These are phyloP conservation scores for Neonectria magnoliae DNA, from an alignment of 2,329 filamentous ascomycete species.

Conservation along the genomic window DNA sequence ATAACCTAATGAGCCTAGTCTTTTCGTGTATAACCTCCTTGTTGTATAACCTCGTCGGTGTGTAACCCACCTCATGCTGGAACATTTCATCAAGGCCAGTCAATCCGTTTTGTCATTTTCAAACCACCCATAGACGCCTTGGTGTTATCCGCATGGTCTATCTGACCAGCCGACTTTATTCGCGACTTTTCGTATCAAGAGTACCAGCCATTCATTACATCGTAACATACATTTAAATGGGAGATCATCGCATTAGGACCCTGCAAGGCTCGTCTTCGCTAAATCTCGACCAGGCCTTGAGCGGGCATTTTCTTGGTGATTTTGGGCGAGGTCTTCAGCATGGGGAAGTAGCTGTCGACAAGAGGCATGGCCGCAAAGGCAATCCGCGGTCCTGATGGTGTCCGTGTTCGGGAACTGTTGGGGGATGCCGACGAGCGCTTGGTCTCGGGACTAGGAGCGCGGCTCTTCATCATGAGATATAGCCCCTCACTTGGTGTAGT, in stretches of 20 bases:
- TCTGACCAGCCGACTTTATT: constrained; percentile 14
- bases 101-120: constrained; percentile 5
- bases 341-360: constrained; percentile 56
- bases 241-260: not conserved
- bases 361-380: constrained; percentile 41
- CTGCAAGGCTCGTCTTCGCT: not conserved
- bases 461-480: constrained; percentile 57
- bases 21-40: constrained; percentile 1
- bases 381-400: constrained; percentile 54
- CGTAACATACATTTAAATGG: constrained; percentile 31
- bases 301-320: constrained; percentile 42
- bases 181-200: not conserved
- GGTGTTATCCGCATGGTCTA: constrained; percentile 16
- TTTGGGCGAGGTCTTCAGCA: constrained; percentile 46
- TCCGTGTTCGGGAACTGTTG: constrained; percentile 61
- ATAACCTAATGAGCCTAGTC: not conserved
- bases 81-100: not conserved
- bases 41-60: not conserved
- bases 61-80: not conserved
- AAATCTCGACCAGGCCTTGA: constrained; percentile 34
- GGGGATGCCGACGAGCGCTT: constrained; percentile 46
- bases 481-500: constrained; percentile 53
- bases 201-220: constrained; percentile 29
- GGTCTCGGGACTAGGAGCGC: constrained; percentile 48
- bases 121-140: constrained; percentile 9